phyloP scores from a whole-genome alignment of 257 asterid species.

The Anisodus tanguticus region DNA sequence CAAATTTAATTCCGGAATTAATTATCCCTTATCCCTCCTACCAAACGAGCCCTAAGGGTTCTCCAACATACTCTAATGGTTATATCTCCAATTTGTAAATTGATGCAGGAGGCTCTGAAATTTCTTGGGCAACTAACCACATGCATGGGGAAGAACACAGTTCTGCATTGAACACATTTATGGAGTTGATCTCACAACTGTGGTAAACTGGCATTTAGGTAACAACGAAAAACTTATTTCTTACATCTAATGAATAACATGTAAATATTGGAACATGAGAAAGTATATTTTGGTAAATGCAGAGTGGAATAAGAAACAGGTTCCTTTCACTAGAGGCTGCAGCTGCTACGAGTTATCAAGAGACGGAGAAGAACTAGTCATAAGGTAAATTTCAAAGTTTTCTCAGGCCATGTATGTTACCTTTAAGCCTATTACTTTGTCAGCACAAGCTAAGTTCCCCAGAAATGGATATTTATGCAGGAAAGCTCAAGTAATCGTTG shows the following conservation, averaged over 20 bases:
- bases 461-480: constrained; percentile 46
- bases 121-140: constrained; percentile 56
- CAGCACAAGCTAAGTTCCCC: not conserved
- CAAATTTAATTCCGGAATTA: too few species aligned
- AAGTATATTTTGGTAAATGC: constrained; percentile 34
- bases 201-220: constrained; percentile 82
- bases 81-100: not conserved
- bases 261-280: constrained; percentile 4
- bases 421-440: not conserved
- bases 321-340: constrained; percentile 82
- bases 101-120: constrained; percentile 58
- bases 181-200: constrained; percentile 54
- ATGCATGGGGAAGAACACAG: constrained; percentile 71
- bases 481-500: constrained; percentile 61
- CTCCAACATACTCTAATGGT: not conserved
- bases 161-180: constrained; percentile 58
- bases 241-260: not conserved
- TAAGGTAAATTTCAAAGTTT: constrained; percentile 47
- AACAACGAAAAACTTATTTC: constrained; percentile 8
- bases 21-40: too few species aligned
- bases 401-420: not conserved
- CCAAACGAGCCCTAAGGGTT: too few species aligned
- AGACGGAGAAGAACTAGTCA: constrained; percentile 52
- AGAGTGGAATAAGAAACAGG: constrained; percentile 76
- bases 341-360: constrained; percentile 61